Evolutionary conservation across 306 rosid genomes (phyloP).

Genomic region (Gastrolobium bilobum): DNA sequence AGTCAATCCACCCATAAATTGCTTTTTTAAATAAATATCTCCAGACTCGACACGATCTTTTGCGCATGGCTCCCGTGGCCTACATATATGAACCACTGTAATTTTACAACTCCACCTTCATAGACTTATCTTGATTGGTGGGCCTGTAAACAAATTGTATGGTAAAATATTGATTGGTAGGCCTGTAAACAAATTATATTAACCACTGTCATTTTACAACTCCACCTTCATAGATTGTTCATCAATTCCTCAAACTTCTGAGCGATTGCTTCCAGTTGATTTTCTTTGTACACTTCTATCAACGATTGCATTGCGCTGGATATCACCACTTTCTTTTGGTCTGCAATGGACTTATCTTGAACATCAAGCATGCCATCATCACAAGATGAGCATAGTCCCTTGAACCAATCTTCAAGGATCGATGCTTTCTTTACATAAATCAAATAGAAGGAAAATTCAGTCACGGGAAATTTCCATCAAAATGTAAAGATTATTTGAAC

Average conservation of each 20-base stretch:
- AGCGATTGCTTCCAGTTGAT: slow-evolving; percentile 59
- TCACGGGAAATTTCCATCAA: neutral
- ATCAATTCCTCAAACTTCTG: slow-evolving; percentile 74
- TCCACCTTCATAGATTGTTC: slow-evolving; percentile 32
- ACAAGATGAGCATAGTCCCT: slow-evolving; percentile 61
- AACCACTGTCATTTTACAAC: neutral
- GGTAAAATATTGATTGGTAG: neutral
- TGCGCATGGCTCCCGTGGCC: neutral
- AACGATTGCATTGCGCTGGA: slow-evolving; percentile 72
- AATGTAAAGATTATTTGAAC: slow-evolving; percentile 12
- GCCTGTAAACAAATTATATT: neutral
- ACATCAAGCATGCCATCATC: slow-evolving; percentile 57
- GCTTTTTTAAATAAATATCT: slow-evolving; percentile 30
- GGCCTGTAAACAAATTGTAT: neutral
- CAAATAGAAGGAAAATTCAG: slow-evolving; percentile 34
- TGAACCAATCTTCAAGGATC: slow-evolving; percentile 86
- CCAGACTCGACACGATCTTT: neutral
- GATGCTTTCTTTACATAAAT: slow-evolving; percentile 66
- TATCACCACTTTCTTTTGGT: slow-evolving; percentile 75
- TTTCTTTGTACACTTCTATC: slow-evolving; percentile 66
- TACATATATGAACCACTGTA: too few relatives aligned
- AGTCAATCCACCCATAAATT: neutral
- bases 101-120: slow-evolving; percentile 3
- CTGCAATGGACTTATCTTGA: slow-evolving; percentile 56
- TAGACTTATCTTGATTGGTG: neutral